Evolutionary conservation across 2,329 filamentous ascomycete genomes (phyloP), one percentile per base, ranked within the genome.

Genomic region (Beauveria brongniartii): DNA sequence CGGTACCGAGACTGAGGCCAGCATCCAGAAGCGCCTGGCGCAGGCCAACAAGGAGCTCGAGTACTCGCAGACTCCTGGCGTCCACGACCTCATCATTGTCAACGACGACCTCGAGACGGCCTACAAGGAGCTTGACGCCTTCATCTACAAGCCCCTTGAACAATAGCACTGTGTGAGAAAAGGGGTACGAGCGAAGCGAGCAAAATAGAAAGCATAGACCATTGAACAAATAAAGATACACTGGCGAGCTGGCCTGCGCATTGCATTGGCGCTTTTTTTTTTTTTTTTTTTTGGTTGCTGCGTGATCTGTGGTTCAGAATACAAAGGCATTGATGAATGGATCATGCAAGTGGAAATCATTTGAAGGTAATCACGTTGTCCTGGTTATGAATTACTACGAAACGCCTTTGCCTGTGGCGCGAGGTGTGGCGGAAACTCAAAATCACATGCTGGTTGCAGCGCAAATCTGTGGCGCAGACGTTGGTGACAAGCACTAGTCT

Each of bases 1-100:
- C 61, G 88, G 86, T 9, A 93, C 90, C n/a, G 91, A 94, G 73
- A 83, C 80, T 56, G 90, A 93, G 74, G 86, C 87, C 55, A 85
- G 80, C 54, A 78, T 95, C 59, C 77, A 80, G 69, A 87, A 88
- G 73, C 80, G 91, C 55, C 75, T 95, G 60, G 75, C 77, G 14
- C 90, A 91, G 73, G 91, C 91, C 3, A 80, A 82, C 73, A 80
- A 84, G 53, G 91, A 95, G 78, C 79, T 95, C 63, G 88, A 87
- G 64, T 94, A 83, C 71, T 80, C 88, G 47, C 82, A 86, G 74
- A 83, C 81, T 2, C 82, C 84, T 0, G 88, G 87, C 20, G 83
- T 72, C 4, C 72, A 74, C 61, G 73, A 75, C 65, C 68, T 69
- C 59, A 70, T 73, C 47, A 71, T 76, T 7, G 68, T 74, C 62